A percentile compares a stretch with the other conserved stretches of the same genome.
phyloP scores from a whole-genome alignment of 345 rosid species.

The Carallia pectinifolia region DNA sequence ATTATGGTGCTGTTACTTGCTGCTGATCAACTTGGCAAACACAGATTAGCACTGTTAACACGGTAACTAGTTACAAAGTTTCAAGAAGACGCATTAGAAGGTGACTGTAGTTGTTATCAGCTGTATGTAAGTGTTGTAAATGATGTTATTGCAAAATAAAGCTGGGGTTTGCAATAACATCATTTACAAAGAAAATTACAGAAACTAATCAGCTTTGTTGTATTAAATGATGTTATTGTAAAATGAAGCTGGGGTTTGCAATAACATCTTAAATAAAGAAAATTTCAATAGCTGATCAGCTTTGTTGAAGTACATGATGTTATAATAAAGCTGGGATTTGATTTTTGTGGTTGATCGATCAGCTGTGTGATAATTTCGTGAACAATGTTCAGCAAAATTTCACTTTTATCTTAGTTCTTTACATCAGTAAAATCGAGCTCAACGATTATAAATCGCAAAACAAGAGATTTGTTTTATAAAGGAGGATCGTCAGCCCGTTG shows the following conservation, averaged over 20 bases:
- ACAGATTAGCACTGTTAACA: slow-evolving; percentile 9
- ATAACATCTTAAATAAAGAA: no score
- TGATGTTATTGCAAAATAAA: neutral
- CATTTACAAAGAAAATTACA: no score
- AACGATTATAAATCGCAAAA: no score
- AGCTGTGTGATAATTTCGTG: no score
- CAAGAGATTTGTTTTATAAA: no score
- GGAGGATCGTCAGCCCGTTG: no score
- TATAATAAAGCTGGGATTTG: neutral
- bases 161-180: no score
- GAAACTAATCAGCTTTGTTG: neutral
- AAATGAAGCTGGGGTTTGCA: neutral
- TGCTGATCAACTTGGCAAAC: neutral
- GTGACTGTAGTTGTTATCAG: neutral
- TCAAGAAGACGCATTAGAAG: neutral
- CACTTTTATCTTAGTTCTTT: no score
- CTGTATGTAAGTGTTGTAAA: slow-evolving; percentile 1
- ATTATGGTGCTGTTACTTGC: slow-evolving; percentile 20
- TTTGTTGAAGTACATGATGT: neutral
- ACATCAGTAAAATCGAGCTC: no score
- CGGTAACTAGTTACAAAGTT: slow-evolving; percentile 13
- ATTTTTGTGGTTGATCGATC: neutral
- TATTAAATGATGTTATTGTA: slow-evolving; percentile 5
- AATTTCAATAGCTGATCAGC: no score
- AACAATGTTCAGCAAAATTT: no score